Evolutionary conservation across 108 stramenopile species (phyloP), one percentile per base, ranked within the genome.

Genomic region (Schizochytrium sp.): DNA sequence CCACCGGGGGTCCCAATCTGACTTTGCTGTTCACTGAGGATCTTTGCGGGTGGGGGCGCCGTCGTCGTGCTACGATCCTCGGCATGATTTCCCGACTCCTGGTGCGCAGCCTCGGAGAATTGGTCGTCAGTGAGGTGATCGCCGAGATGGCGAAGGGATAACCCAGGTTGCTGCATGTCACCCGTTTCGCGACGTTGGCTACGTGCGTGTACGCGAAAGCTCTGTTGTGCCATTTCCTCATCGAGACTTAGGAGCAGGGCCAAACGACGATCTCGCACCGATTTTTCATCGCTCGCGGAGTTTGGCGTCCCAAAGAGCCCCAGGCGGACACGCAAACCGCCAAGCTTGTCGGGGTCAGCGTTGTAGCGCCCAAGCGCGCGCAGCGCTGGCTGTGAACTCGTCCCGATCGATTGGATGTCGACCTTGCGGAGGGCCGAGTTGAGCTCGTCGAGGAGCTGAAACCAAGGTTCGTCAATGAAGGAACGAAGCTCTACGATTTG

Each of bases 301-400:
- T 69, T 53, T 8, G 76, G 76, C 19, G 76, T 83, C 2, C 43
- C 76, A 23, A 83, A 83, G 48, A 83, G 76, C 18, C 76, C 76
- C 1, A 83, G 51, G 28, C 76, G 76, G 6, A 83, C 76, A 18
- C 76, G 45, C 45, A 83, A 45, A 23, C 76, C 76, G 10, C 76
- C 76, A 47, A 83, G 76, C 19, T 16, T 21, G 28, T 83, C 76
- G 6, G 76, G 76, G 23, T 53, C 51, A 14, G 76, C 51, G 45
- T 83, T 47, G 76, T 83, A 83, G 76, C 76, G 76, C 19, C 51
- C 76, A 43, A 83, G 51, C 76, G 48, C 76, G 45, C 76, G 76
- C 10, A 83, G 48, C 51, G 76, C 76, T 12, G 76, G 76, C 51
- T 83, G 76, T 45, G 51, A n/a, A 23, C 19, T 83, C 10, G 76